Evolutionary conservation across 768 basidiomycete species (phyloP), one percentile per base, ranked within the genome.

Genomic region (Phylloporus sp.): DNA sequence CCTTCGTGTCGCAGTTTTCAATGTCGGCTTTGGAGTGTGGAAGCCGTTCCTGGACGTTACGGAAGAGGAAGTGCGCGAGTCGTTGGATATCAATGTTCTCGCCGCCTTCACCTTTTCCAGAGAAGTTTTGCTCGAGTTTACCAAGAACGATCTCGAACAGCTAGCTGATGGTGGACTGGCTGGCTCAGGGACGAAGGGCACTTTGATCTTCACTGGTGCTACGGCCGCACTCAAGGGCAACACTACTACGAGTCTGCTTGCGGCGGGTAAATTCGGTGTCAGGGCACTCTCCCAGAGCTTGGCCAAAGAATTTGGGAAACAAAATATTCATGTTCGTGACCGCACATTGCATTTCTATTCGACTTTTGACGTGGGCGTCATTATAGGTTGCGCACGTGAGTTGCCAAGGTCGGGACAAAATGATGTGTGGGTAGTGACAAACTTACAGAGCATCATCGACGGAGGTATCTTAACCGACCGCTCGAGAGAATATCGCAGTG

Each of bases 151-250:
- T 1, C 20, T 67, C 8, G 63, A 68, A 51, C 70, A 72, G 9
- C 60, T 76, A 7, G 70, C 71, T n/a, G 65, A 74, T 38, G 59
- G 69, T 1, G 67, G 66, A 21, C 56, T 52, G 21, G 67, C 56
- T 14, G 63, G 66, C n/a, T 63, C 61, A n/a, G 79, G 81, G 10
- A 77, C 78, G 57, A 71, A 74, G 22, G 86, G 86, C 7, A 76
- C 80, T 0, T 63, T 88, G 38, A 74, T 86, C 13, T 85, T 86
- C 58, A 88, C 85, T 0, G 84, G 85, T 0, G 86, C 86, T 2
- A 87, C 86, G 7, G 81, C 86, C 6, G 73, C 79, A 43, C 45
- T 77, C 17, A 68, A 86, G 44, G 86, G 86, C 6, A 86, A 85
- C 45, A 66, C 68, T 3, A 66, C 64, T 0, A 84, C 83, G 0